Percentiles rank a stretch among this genome's conserved stretches.
phyloP scores from a whole-genome alignment of 169 alveolate genomes.

The Eimeria zaria region DNA sequence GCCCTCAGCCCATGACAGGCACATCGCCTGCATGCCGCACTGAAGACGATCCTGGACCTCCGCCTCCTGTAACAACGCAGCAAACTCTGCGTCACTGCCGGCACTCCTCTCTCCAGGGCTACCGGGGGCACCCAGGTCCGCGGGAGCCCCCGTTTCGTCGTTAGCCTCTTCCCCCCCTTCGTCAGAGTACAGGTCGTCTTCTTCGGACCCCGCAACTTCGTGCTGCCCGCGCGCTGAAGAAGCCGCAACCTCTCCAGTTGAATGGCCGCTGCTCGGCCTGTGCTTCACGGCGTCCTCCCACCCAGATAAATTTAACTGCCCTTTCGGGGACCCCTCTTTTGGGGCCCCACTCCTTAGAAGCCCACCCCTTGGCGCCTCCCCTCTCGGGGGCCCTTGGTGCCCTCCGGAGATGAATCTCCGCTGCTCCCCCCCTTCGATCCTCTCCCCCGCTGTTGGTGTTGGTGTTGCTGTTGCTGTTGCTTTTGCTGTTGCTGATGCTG shows the following conservation, averaged over 20 bases:
- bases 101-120: neutral
- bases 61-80: slow-evolving; percentile 36
- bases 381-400: neutral
- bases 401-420: neutral
- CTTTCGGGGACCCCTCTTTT: neutral
- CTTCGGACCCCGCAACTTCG: neutral
- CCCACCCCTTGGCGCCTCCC: too few relatives aligned
- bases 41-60: slow-evolving; percentile 1
- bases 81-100: slow-evolving; percentile 39
- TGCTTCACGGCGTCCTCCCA: neutral
- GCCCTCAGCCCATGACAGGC: neutral
- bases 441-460: neutral
- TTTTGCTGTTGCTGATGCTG: too few relatives aligned
- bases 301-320: neutral
- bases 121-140: too few relatives aligned
- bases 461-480: too few relatives aligned
- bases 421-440: neutral
- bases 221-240: neutral
- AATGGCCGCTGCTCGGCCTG: neutral
- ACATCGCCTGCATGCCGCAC: neutral
- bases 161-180: neutral
- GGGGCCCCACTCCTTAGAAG: too few relatives aligned
- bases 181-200: neutral
- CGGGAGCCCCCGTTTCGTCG: too few relatives aligned
- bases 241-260: too few relatives aligned